Conservation (phyloP, 129 eudicot genomes). For the Chrysanthemum lavandulifolium region DNA sequence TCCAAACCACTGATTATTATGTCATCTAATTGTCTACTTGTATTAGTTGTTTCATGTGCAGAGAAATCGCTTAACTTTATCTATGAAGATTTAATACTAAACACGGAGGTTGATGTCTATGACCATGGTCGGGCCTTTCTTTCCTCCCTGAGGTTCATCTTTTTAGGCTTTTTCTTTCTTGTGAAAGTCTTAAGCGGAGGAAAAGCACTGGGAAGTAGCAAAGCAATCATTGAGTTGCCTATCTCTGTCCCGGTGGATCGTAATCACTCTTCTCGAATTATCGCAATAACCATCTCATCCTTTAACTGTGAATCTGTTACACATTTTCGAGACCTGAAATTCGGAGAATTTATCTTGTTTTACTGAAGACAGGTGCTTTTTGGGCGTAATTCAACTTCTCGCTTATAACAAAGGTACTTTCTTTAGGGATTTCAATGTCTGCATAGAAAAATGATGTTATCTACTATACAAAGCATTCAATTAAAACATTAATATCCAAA, state of each 20-base stretch:
- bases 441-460: no score
- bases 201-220: slow-evolving; percentile 86
- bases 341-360: slow-evolving; percentile 37
- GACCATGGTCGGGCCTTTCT: slow-evolving; percentile 20
- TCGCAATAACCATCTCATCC: slow-evolving; percentile 41
- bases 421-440: no score
- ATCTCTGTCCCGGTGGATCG: slow-evolving; percentile 67
- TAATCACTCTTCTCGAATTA: slow-evolving; percentile 52
- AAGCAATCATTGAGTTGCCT: slow-evolving; percentile 75
- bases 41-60: slow-evolving; percentile 4
- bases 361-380: no score
- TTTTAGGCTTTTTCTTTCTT: slow-evolving; percentile 63
- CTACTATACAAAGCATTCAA: no score
- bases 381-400: no score
- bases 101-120: slow-evolving; percentile 43
- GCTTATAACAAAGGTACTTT: no score
- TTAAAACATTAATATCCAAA: no score
- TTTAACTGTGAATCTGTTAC: slow-evolving; percentile 51
- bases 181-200: slow-evolving; percentile 76
- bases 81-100: slow-evolving; percentile 12
- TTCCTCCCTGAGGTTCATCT: slow-evolving; percentile 23
- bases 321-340: slow-evolving; percentile 36
- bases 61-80: not conserved
- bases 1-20: not conserved
- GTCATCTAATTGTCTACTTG: slow-evolving; percentile 1